A percentile compares a stretch with the other conserved stretches of the same genome.
phyloP scores from a whole-genome alignment of 345 rosid genomes.

The Noccaea bulbosa region DNA sequence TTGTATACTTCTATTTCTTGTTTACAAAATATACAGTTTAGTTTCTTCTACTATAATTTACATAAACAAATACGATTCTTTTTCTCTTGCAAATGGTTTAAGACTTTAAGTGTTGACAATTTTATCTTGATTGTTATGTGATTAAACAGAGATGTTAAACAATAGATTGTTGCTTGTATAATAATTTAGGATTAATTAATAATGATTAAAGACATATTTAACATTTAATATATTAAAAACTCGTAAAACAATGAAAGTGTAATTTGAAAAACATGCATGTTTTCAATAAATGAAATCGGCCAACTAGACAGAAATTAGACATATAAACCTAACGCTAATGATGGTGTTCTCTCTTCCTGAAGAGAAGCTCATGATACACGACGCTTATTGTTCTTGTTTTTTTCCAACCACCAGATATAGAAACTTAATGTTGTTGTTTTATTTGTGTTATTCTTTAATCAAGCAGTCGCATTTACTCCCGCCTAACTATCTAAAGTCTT shows the following conservation, averaged over 20 bases:
- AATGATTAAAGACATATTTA: background rate
- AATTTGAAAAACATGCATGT: background rate
- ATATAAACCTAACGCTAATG: constrained; percentile 36
- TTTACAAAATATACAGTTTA: background rate
- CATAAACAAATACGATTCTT: background rate
- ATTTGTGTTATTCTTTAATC: background rate
- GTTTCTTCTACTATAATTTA: background rate
- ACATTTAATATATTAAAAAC: background rate
- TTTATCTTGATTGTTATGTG: background rate
- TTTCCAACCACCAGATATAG: constrained; percentile 25
- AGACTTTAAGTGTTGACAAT: background rate
- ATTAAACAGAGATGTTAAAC: background rate
- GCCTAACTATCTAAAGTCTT: background rate
- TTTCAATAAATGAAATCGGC: background rate
- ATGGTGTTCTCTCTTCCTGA: constrained; percentile 34
- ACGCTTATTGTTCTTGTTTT: constrained; percentile 25
- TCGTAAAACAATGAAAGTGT: background rate
- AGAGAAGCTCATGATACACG: constrained; percentile 24
- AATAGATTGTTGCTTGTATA: background rate
- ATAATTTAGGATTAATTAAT: background rate
- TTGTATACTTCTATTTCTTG: constrained; percentile 6
- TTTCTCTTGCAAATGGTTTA: background rate
- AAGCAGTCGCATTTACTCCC: background rate
- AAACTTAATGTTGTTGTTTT: constrained; percentile 32
- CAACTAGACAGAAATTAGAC: constrained; percentile 24